A percentile compares a stretch with the other conserved stretches of the same genome.
These are phyloP conservation scores for Globisporangium heterothallicum DNA, from an alignment of 352 stramenopile species.

Conservation along the genomic window DNA sequence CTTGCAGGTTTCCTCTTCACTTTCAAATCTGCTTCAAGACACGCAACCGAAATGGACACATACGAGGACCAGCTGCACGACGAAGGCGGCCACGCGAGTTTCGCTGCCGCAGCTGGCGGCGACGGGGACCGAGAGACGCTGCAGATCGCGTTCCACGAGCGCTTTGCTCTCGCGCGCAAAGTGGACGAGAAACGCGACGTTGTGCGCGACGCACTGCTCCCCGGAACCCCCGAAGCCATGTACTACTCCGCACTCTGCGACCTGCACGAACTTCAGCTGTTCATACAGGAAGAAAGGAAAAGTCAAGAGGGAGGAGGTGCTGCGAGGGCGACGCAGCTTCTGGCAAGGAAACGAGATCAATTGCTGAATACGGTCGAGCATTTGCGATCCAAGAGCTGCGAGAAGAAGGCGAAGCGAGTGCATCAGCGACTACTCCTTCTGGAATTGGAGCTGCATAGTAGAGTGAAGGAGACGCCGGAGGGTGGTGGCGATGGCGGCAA, in stretches of 20 bases:
- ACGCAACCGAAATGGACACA: no score
- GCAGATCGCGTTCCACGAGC: conserved; percentile 22
- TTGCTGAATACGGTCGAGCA: conserved; percentile 19
- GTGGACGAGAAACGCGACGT: conserved; percentile 22
- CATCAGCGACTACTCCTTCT: conserved; percentile 27
- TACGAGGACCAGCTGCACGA: conserved; percentile 15
- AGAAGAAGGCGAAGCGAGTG: conserved; percentile 26
- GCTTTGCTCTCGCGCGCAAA: conserved; percentile 23
- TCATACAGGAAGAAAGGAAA: conserved; percentile 5
- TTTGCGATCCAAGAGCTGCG: conserved; percentile 17
- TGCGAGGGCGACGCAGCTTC: conserved; percentile 15
- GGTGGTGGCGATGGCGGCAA: conserved; percentile 9
- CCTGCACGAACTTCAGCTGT: conserved; percentile 31
- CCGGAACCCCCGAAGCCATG: conserved; percentile 17
- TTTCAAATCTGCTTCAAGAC: no score
- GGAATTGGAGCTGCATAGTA: conserved; percentile 34
- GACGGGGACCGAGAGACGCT: conserved; percentile 11
- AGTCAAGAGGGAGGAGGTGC: background rate
- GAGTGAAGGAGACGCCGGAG: conserved; percentile 14
- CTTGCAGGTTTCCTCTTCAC: no score
- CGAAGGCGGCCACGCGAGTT: conserved; percentile 12
- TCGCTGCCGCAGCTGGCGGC: background rate
- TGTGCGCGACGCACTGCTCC: conserved; percentile 17
- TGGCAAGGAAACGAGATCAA: conserved; percentile 11
- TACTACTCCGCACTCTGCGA: conserved; percentile 28